phyloP scores from a whole-genome alignment of 129 eudicot genomes.

The Ambrosia artemisiifolia region DNA sequence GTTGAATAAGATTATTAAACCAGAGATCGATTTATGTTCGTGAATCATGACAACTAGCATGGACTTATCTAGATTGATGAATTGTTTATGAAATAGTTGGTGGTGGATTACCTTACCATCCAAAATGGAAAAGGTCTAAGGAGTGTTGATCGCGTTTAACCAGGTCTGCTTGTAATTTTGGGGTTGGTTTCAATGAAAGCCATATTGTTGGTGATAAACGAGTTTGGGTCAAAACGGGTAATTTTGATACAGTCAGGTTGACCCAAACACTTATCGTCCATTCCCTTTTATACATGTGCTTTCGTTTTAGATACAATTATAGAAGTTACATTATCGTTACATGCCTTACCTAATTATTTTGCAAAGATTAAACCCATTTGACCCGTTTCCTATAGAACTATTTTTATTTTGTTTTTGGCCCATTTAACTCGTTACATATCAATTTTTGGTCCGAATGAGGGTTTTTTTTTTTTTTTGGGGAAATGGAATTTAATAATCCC shows the following conservation, averaged over 20 bases:
- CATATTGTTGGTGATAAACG: not conserved
- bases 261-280: not conserved
- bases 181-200: too few species aligned
- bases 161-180: too few species aligned
- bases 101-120: not conserved
- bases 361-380: not conserved
- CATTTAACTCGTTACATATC: not conserved
- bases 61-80: not conserved
- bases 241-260: not conserved
- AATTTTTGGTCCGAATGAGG: too few species aligned
- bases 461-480: too few species aligned
- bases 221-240: not conserved
- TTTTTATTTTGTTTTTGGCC: not conserved
- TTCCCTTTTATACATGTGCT: not conserved
- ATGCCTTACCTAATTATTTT: not conserved
- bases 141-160: not conserved
- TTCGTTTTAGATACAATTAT: not conserved
- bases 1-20: too few species aligned
- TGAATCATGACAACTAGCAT: not conserved
- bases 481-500: too few species aligned
- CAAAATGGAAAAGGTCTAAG: constrained; percentile 2
- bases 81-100: not conserved
- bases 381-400: too few species aligned
- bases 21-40: not conserved
- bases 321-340: not conserved